Evolutionary conservation across 768 basidiomycete genomes (phyloP), one percentile per base, ranked within the genome.

Genomic region (Tulasnella sp.): DNA sequence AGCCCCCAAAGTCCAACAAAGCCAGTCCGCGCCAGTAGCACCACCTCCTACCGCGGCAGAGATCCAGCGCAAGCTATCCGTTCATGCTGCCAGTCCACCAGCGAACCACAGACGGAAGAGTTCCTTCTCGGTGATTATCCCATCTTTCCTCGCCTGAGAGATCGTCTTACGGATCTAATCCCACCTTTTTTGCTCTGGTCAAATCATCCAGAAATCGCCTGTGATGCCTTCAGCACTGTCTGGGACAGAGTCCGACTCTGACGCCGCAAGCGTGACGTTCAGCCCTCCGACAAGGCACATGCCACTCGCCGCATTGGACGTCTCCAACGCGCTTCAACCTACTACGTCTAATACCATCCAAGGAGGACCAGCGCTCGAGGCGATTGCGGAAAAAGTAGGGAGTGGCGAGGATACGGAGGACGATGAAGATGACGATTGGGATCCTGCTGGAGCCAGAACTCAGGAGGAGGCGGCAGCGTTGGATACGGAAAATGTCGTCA

Each of bases 241-340:
- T 58, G 85, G 86, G 34, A 86, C 83, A 60, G 88, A 91, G 70
- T 88, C 86, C n/a, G 88, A 90, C 70, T 89, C 87, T 42, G 88
- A 91, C 72, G 38, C 67, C 73, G n/a, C n/a, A n/a, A 50, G 70
- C 75, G 3, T 68, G 7, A 78, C 23, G 61, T 70, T 30, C 67
- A 68, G 13, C 70, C 76, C 63, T 50, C 66, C 78, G 63, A 64
- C 71, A 55, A 67, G 69, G 42, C 68, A 70, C 48, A 56, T 50
- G 24, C 48, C 61, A 41, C 17, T 38, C 32, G 65, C 67, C 17
- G 68, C 68, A 71, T 13, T 76, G 76, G 58, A 81, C 78, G 41
- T 84, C 83, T 1, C 74, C 89, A 55, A 79, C 13, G 30, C 50
- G 13, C 58, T 49, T 26, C 2, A 19, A 19, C 3, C 48, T 2